A percentile compares a stretch with the other conserved stretches of the same genome.
Conservation (phyloP, 1,139 yeast genomes). For the Hyphopichia buzzinii region DNA sequence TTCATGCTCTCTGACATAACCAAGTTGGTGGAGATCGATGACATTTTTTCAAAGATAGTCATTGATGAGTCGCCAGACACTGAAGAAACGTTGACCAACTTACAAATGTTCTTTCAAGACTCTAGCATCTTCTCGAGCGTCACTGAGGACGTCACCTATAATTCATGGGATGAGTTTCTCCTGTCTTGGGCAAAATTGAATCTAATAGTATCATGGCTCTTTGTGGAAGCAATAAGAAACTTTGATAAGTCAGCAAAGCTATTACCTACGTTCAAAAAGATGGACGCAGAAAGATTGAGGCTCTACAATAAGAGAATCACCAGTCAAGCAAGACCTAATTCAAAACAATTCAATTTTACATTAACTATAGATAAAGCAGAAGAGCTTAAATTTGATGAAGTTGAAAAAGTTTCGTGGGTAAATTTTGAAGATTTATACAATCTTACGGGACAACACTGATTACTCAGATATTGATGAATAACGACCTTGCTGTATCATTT, state of each 20-base stretch:
- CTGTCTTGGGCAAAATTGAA: constrained; percentile 23
- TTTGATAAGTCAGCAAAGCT: constrained; percentile 2
- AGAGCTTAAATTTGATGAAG: not conserved
- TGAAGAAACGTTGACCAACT: not conserved
- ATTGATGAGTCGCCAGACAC: not conserved
- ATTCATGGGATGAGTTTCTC: constrained; percentile 14
- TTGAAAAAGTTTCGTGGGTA: constrained; percentile 1
- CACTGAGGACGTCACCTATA: constrained; percentile 21
- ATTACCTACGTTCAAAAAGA: not conserved
- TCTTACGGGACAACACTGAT: not conserved
- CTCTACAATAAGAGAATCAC: constrained; percentile 5
- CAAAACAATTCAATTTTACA: not conserved
- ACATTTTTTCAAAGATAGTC: not conserved
- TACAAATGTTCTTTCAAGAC: constrained; percentile 10
- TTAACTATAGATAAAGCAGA: not conserved
- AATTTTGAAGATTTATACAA: constrained; percentile 1
- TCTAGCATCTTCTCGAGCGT: constrained; percentile 15
- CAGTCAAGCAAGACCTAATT: not conserved
- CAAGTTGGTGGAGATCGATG: constrained; percentile 1
- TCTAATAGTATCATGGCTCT: constrained; percentile 20
- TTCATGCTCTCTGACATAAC: constrained; percentile 1
- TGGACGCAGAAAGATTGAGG: constrained; percentile 7
- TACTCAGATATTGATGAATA: no score
- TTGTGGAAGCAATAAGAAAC: constrained; percentile 7
- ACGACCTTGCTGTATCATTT: not conserved